These are phyloP conservation scores for Herpetomonas tarakana DNA, from an alignment of 208 protist species.

Conservation along the genomic window DNA sequence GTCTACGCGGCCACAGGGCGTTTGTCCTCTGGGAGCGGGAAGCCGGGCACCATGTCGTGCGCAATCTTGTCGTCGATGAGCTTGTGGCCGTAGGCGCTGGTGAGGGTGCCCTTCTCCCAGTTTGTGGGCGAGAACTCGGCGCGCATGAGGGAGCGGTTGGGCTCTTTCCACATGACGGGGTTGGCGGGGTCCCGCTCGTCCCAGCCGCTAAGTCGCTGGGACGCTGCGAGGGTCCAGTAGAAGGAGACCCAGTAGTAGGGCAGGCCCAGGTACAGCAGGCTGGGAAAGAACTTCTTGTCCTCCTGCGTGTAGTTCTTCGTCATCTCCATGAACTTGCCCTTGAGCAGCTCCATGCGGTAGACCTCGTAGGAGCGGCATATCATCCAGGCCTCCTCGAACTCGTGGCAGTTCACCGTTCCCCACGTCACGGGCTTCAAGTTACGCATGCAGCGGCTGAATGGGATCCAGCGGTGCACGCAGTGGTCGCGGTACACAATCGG, in stretches of 20 bases:
- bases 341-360: slow-evolving; percentile 86
- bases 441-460: slow-evolving; percentile 76
- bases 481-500: slow-evolving; percentile 87
- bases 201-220: slow-evolving; percentile 85
- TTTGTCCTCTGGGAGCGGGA: slow-evolving; percentile 89
- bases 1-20: slow-evolving; percentile 37
- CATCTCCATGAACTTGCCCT: slow-evolving; percentile 89
- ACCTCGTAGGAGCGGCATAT: slow-evolving; percentile 84
- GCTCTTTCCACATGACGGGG: slow-evolving; percentile 85
- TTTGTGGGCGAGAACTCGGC: slow-evolving; percentile 87
- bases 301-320: slow-evolving; percentile 89
- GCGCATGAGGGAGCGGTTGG: slow-evolving; percentile 89
- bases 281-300: slow-evolving; percentile 91
- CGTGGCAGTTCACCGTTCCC: slow-evolving; percentile 86
- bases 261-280: slow-evolving; percentile 70
- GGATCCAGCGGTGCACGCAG: slow-evolving; percentile 87
- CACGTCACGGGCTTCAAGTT: slow-evolving; percentile 87
- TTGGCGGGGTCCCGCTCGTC: slow-evolving; percentile 87
- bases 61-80: slow-evolving; percentile 83
- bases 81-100: slow-evolving; percentile 82
- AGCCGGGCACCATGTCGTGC: slow-evolving; percentile 84
- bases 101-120: slow-evolving; percentile 86
- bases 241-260: slow-evolving; percentile 79
- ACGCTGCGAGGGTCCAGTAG: slow-evolving; percentile 85
- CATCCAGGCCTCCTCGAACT: slow-evolving; percentile 89